Conservation (phyloP, 768 basidiomycete species). For the Leccinum rimulosum region DNA sequence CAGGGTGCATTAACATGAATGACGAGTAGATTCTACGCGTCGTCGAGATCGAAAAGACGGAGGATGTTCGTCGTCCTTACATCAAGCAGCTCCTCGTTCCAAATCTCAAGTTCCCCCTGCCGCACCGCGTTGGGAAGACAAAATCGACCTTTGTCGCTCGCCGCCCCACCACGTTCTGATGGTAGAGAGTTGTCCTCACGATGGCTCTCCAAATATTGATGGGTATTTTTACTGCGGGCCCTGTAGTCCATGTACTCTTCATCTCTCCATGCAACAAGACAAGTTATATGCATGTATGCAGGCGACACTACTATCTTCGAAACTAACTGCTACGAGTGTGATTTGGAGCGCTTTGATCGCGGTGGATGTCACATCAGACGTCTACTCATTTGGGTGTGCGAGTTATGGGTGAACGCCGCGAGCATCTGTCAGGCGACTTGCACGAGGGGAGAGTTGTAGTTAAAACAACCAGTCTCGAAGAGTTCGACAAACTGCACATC, state of each 20-base stretch:
- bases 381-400: background rate
- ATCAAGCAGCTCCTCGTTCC: slow-evolving; percentile 94
- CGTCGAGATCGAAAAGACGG: slow-evolving; percentile 89
- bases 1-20: slow-evolving; percentile 1
- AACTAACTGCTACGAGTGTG: background rate
- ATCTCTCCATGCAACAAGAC: slow-evolving; percentile 16
- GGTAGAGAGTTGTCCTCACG: background rate
- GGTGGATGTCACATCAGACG: background rate
- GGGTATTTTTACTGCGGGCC: slow-evolving; percentile 5
- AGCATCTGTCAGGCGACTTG: too few relatives aligned
- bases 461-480: background rate
- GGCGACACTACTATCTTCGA: background rate
- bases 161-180: slow-evolving; percentile 72
- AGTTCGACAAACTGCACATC: background rate
- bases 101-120: slow-evolving; percentile 94
- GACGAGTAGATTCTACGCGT: slow-evolving; percentile 85
- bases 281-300: slow-evolving; percentile 7
- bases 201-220: slow-evolving; percentile 1
- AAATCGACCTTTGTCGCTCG: slow-evolving; percentile 79
- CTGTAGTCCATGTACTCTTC: slow-evolving; percentile 15
- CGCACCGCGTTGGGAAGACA: slow-evolving; percentile 79
- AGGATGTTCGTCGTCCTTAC: slow-evolving; percentile 93
- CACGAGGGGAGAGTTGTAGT: background rate
- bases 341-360: background rate
- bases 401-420: background rate